A percentile compares a stretch with the other conserved stretches of the same genome.
phyloP scores from a whole-genome alignment of 2,329 filamentous ascomycete genomes.

The Penicillium sp. region DNA sequence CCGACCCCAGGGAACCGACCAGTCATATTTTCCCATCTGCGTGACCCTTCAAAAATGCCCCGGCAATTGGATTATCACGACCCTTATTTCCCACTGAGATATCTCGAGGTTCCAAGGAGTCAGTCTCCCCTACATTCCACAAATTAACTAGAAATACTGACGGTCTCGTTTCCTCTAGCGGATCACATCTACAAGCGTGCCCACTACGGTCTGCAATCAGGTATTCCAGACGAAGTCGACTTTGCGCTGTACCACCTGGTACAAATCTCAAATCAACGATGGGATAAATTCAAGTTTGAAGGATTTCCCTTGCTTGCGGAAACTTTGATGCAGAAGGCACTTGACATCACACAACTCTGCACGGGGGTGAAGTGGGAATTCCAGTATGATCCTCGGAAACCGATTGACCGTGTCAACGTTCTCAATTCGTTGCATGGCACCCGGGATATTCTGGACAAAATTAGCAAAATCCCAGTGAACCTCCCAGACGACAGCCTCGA shows the following conservation, averaged over 20 bases:
- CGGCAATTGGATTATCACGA: constrained; percentile 42
- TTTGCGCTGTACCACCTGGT: constrained; percentile 92
- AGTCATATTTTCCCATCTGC: constrained; percentile 33
- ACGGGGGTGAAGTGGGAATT: constrained; percentile 81
- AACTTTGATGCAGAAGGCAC: constrained; percentile 78
- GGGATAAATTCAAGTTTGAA: constrained; percentile 94
- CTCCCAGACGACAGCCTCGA: constrained; percentile 67
- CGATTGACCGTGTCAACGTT: constrained; percentile 54
- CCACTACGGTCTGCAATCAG: constrained; percentile 77
- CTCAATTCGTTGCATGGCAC: constrained; percentile 68
- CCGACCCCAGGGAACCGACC: constrained; percentile 46
- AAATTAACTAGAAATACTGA: background rate
- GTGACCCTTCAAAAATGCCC: constrained; percentile 30
- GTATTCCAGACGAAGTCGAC: constrained; percentile 77
- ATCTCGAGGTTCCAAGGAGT: constrained; percentile 41
- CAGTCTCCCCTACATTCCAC: constrained; percentile 14
- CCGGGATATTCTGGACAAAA: constrained; percentile 68
- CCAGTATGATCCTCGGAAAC: constrained; percentile 62
- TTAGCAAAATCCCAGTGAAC: constrained; percentile 61
- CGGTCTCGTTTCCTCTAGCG: constrained; percentile 31
- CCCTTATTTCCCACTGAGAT: constrained; percentile 38
- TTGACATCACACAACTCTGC: constrained; percentile 75
- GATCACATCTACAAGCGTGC: constrained; percentile 82
- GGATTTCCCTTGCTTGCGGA: constrained; percentile 87
- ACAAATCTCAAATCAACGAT: constrained; percentile 90